These are phyloP conservation scores for Cadophora sp. DNA, from an alignment of 2,329 filamentous ascomycete genomes.

Conservation along the genomic window DNA sequence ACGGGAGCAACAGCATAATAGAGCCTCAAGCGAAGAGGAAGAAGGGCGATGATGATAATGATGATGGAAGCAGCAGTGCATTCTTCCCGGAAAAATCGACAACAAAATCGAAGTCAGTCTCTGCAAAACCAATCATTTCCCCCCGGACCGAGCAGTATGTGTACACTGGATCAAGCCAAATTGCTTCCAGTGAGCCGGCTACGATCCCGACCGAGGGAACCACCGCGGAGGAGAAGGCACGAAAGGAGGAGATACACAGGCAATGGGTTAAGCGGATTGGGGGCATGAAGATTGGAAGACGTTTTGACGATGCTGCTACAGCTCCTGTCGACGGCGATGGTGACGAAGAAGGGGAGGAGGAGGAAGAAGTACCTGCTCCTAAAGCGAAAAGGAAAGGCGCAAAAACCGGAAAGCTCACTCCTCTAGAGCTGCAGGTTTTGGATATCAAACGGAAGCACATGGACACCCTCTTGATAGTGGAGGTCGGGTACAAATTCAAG, in stretches of 20 bases:
- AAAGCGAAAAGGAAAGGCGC: constrained; percentile 71
- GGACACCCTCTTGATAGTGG: constrained; percentile 89
- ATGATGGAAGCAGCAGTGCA: constrained; percentile 49
- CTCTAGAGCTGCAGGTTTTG: constrained; percentile 91
- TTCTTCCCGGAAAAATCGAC: constrained; percentile 49
- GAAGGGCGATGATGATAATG: constrained; percentile 44
- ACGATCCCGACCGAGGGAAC: constrained; percentile 48
- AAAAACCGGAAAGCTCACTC: constrained; percentile 83
- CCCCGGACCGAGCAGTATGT: constrained; percentile 59
- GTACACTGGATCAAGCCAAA: constrained; percentile 52
- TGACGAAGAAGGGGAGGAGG: constrained; percentile 64
- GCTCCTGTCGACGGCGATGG: constrained; percentile 54
- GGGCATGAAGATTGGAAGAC: constrained; percentile 65
- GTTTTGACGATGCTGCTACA: constrained; percentile 60
- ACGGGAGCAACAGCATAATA: constrained; percentile 50
- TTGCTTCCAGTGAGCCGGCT: constrained; percentile 27
- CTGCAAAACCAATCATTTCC: constrained; percentile 37
- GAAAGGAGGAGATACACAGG: constrained; percentile 76
- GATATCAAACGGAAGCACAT: constrained; percentile 92
- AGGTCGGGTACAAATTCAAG: constrained; percentile 97
- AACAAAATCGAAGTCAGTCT: constrained; percentile 36
- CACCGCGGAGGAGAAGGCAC: constrained; percentile 58
- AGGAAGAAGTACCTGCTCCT: constrained; percentile 57
- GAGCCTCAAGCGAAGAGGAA: constrained; percentile 53
- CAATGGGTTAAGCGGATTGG: constrained; percentile 92